Percentiles rank a stretch among this genome's conserved stretches.
phyloP scores from a whole-genome alignment of 2,329 filamentous ascomycete genomes.

The Oidium heveae region DNA sequence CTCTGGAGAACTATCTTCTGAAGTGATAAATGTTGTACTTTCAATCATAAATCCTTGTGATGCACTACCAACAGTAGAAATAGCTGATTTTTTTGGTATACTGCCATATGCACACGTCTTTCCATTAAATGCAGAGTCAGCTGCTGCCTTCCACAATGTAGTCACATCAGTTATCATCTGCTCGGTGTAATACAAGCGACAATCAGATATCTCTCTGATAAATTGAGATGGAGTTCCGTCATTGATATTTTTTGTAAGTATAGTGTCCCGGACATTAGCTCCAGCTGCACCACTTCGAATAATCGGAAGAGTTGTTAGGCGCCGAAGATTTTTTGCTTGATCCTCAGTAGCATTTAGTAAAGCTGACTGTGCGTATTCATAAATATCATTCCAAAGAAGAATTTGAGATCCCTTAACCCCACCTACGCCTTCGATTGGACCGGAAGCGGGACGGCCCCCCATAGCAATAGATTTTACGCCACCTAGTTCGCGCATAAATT shows the following conservation, averaged over 20 bases:
- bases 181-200: slow-evolving; percentile 31
- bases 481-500: slow-evolving; percentile 25
- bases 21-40: background rate
- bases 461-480: slow-evolving; percentile 30
- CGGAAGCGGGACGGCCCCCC: slow-evolving; percentile 29
- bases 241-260: slow-evolving; percentile 11
- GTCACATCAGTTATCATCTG: slow-evolving; percentile 25
- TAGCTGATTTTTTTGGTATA: slow-evolving; percentile 1
- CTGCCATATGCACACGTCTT: slow-evolving; percentile 13
- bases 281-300: slow-evolving; percentile 11
- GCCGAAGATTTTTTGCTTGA: slow-evolving; percentile 5
- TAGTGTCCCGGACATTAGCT: slow-evolving; percentile 19
- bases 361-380: slow-evolving; percentile 1
- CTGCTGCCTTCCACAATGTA: slow-evolving; percentile 24
- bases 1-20: background rate
- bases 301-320: slow-evolving; percentile 5
- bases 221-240: slow-evolving; percentile 28
- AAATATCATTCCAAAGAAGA: slow-evolving; percentile 5
- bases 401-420: slow-evolving; percentile 32
- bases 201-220: slow-evolving; percentile 32
- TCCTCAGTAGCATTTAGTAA: slow-evolving; percentile 1
- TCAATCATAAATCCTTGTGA: slow-evolving; percentile 3
- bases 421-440: slow-evolving; percentile 35
- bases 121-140: slow-evolving; percentile 17
- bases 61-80: background rate